Conservation (phyloP, 2,329 filamentous ascomycete species). For the Calonectria multiphialidica region DNA sequence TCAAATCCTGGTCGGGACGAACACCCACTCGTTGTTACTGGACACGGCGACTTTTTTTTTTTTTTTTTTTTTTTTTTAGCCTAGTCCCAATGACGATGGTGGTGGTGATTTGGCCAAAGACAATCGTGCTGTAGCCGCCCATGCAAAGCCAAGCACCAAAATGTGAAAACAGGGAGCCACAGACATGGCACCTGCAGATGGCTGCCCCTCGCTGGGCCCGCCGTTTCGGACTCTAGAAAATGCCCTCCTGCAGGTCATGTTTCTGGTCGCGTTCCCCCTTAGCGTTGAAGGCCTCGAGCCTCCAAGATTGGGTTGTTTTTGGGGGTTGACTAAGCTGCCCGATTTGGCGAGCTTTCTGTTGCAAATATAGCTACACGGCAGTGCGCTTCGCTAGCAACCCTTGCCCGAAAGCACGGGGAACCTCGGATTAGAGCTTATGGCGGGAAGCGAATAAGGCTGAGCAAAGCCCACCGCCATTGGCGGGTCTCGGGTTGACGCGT, state of each 20-base stretch:
- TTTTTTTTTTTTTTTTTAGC: no score
- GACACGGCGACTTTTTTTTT: slow-evolving; percentile 13
- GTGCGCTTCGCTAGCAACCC: not conserved
- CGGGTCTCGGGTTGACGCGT: slow-evolving; percentile 15
- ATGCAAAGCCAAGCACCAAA: slow-evolving; percentile 18
- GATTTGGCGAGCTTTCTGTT: not conserved
- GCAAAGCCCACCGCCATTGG: slow-evolving; percentile 27
- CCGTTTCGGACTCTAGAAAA: slow-evolving; percentile 19
- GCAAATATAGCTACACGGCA: not conserved
- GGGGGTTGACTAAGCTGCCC: not conserved
- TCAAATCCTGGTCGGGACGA: slow-evolving; percentile 30
- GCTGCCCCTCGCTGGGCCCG: slow-evolving; percentile 14
- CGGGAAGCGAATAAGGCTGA: slow-evolving; percentile 35
- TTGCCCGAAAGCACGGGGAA: not conserved
- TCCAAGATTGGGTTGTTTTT: not conserved
- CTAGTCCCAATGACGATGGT: slow-evolving; percentile 9
- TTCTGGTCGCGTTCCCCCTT: not conserved
- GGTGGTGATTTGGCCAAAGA: slow-evolving; percentile 34
- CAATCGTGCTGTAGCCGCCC: slow-evolving; percentile 40
- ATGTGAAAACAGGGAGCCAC: slow-evolving; percentile 23
- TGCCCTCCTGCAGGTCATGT: slow-evolving; percentile 8
- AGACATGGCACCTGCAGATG: slow-evolving; percentile 23
- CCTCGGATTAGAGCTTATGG: slow-evolving; percentile 20
- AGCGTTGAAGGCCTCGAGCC: not conserved
- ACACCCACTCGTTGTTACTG: slow-evolving; percentile 22